phyloP scores from a whole-genome alignment of 305 asterid genomes.

The Fraxinus platypoda region DNA sequence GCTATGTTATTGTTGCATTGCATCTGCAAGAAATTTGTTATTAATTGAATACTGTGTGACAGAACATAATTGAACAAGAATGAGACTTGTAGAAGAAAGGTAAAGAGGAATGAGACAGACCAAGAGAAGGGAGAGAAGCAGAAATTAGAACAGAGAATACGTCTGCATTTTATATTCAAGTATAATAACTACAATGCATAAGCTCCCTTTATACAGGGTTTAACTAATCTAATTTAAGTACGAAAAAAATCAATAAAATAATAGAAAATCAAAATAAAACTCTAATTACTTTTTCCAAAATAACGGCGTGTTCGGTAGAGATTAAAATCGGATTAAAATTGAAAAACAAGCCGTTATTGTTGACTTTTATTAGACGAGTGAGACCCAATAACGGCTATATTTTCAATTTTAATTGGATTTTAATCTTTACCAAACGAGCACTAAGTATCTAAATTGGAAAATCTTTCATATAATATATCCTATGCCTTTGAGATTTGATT shows the following conservation, averaged over 20 bases:
- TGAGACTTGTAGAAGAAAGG: neutral
- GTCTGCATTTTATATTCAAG: neutral
- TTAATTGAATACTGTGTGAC: neutral
- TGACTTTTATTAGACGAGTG: too few species aligned
- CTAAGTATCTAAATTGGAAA: neutral
- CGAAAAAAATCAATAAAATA: neutral
- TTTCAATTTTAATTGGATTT: too few species aligned
- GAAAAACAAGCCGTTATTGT: too few species aligned
- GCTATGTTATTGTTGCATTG: neutral
- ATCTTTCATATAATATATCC: neutral
- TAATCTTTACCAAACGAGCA: too few species aligned
- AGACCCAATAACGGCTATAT: too few species aligned
- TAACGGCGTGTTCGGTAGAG: too few species aligned
- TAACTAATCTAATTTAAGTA: neutral
- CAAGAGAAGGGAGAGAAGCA: neutral
- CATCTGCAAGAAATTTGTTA: neutral
- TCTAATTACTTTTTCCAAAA: neutral
- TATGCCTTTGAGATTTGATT: slow-evolving; percentile 13
- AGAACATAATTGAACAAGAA: neutral
- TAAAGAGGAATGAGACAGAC: neutral
- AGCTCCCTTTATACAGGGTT: neutral
- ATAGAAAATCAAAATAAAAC: neutral
- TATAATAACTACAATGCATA: neutral
- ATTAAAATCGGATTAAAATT: too few species aligned
- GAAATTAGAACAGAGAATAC: neutral